Base-by-base conservation (phyloP, 352 stramenopile genomes). In the Nothophytophthora sp. region DNA sequence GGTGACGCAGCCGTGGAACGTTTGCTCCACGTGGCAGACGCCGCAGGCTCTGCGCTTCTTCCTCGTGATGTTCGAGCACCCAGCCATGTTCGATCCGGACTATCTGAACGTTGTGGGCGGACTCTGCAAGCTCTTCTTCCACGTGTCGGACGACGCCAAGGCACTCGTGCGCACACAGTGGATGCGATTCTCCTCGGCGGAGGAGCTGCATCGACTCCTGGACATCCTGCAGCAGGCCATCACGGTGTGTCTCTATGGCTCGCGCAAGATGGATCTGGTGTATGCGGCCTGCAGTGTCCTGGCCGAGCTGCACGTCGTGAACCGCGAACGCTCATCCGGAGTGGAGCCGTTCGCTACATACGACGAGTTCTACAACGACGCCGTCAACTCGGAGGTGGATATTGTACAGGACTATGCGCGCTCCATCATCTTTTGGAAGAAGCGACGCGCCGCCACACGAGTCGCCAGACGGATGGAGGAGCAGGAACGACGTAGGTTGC, bases 351-450 rank as follows among this genome's bases (percentile, higher is more conserved):
- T 90, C 60, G 76, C 76, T 5, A 68, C 59, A 2, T 90, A 87
- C 48, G 64, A 85, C 9, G 79, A 86, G 37, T 90, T 92, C 48
- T 92, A 92, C 50, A 92, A 92, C 46, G 82, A 92, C 28, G 82
- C 82, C 0, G 77, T 90, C 10, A 92, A 92, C 54, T 85, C 71
- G 5, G 82, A 92, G 58, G 72, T 90, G n/a, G 81, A 92, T 45
- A 71, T 92, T 28, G 70, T 90, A 10, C 63, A 87, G 40, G 82
- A 92, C 58, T 92, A 92, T 44, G 59, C 70, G 16, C 77, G 76
- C 10, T 92, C 79, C 8, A 64, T 88, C 18, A 86, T 85, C 54
- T 87, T 88, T 39, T 60, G 78, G 40, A 88, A 88, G 50, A 92
- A 88, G 38, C 64, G 70, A 3, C 65, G 60, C 16, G 57, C 67